phyloP scores from a whole-genome alignment of 768 basidiomycete genomes.

The Suillus weaverae region DNA sequence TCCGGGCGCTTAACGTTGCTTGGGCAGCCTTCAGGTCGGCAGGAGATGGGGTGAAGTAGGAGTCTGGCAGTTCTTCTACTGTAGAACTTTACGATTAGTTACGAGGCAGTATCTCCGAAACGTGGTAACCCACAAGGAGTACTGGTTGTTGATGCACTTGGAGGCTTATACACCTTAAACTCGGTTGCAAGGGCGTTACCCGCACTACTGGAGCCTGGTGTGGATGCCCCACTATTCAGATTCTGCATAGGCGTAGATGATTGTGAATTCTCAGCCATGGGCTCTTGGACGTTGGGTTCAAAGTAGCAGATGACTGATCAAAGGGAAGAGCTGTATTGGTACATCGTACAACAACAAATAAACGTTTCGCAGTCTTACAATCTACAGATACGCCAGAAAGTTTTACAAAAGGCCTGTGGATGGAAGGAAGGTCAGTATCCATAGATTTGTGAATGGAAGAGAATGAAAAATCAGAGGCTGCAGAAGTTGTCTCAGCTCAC shows the following conservation, averaged over 20 bases:
- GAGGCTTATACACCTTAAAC: slow-evolving; percentile 54
- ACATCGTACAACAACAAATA: slow-evolving; percentile 14
- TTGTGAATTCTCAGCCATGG: slow-evolving; percentile 28
- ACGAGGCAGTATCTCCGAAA: slow-evolving; percentile 1
- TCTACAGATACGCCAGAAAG: slow-evolving; percentile 3
- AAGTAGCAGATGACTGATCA: slow-evolving; percentile 19
- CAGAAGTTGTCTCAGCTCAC: slow-evolving; percentile 67
- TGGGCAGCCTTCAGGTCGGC: slow-evolving; percentile 73
- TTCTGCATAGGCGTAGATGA: neutral
- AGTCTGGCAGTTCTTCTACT: slow-evolving; percentile 62
- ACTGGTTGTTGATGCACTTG: slow-evolving; percentile 27
- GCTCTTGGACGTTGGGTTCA: slow-evolving; percentile 13
- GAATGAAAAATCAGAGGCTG: slow-evolving; percentile 43
- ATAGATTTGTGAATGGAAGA: neutral
- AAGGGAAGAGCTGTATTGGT: slow-evolving; percentile 13
- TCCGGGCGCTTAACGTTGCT: slow-evolving; percentile 57
- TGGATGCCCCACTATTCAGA: neutral
- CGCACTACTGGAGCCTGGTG: neutral
- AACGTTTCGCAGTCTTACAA: slow-evolving; percentile 4
- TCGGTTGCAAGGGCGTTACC: neutral
- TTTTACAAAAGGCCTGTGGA: neutral
- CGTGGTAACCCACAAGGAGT: slow-evolving; percentile 34
- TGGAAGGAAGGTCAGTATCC: neutral
- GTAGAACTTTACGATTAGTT: slow-evolving; percentile 12
- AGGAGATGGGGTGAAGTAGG: slow-evolving; percentile 70